These are phyloP conservation scores for Trebouxia sp. DNA, from an alignment of 139 green algal species.

Conservation along the genomic window DNA sequence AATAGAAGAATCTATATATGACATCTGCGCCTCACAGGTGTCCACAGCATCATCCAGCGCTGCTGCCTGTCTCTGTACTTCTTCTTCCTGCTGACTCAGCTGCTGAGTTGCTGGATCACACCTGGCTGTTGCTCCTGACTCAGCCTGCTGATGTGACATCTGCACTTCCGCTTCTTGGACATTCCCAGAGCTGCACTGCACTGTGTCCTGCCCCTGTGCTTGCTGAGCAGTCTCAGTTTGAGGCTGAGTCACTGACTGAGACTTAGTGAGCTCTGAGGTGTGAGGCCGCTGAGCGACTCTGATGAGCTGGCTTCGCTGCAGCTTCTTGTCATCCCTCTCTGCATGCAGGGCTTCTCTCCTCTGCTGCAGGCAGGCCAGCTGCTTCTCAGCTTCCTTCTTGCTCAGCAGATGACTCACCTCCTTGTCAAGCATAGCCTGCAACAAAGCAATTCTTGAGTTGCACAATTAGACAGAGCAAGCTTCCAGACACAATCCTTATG, in stretches of 20 bases:
- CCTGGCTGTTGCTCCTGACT: no score
- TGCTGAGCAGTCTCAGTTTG: background rate
- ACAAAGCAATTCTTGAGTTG: no score
- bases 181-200: no score
- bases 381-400: conserved; percentile 17
- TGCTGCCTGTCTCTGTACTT: background rate
- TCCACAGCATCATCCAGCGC: conserved; percentile 5
- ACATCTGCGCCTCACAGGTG: background rate
- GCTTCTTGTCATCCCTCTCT: conserved; percentile 15
- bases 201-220: no score
- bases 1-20: background rate
- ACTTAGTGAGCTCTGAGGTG: background rate
- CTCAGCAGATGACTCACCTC: background rate
- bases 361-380: conserved; percentile 1
- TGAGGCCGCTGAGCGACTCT: background rate
- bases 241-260: background rate
- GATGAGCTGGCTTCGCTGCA: background rate
- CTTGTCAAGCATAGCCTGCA: background rate
- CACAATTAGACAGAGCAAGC: no score
- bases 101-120: background rate
- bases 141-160: background rate
- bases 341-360: conserved; percentile 12
- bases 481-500: background rate
- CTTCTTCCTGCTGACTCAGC: background rate
- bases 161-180: no score